phyloP scores from a whole-genome alignment of 139 green algal species.

The Astrephomene gubernaculifera region DNA sequence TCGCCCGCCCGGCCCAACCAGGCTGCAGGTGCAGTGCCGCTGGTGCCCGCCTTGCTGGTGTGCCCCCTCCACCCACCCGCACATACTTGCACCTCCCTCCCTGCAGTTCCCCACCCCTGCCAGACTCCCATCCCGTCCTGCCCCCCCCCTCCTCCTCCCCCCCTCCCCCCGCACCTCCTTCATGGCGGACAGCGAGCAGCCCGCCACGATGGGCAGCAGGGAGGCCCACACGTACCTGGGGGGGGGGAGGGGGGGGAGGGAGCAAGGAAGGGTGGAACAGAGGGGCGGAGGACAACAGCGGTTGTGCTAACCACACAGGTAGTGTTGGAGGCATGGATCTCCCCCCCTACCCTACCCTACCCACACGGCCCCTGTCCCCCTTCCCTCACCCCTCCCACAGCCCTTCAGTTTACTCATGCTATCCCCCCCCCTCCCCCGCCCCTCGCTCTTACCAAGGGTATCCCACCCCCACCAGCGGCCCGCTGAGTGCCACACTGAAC shows the following conservation, averaged over 20 bases:
- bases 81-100: not conserved
- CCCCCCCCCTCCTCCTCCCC: not conserved
- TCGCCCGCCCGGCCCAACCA: not conserved
- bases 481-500: constrained; percentile 84
- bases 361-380: not conserved
- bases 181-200: constrained; percentile 88
- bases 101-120: too few relatives aligned
- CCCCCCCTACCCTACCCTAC: not conserved
- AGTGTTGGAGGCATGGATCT: not conserved
- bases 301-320: not conserved
- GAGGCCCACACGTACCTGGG: constrained; percentile 83
- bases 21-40: too few relatives aligned
- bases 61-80: not conserved
- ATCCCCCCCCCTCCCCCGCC: not conserved
- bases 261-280: not conserved
- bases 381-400: not conserved
- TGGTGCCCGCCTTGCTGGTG: too few relatives aligned
- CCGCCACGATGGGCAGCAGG: constrained; percentile 88
- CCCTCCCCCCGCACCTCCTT: constrained; percentile 74
- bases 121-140: not conserved
- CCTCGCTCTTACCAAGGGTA: constrained; percentile 57
- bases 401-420: not conserved
- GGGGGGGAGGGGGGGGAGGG: not conserved
- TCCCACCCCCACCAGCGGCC: constrained; percentile 70
- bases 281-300: not conserved